A percentile compares a stretch with the other conserved stretches of the same genome.
Conservation (phyloP, 1,139 yeast species). For the Candida buenavistaensis region DNA sequence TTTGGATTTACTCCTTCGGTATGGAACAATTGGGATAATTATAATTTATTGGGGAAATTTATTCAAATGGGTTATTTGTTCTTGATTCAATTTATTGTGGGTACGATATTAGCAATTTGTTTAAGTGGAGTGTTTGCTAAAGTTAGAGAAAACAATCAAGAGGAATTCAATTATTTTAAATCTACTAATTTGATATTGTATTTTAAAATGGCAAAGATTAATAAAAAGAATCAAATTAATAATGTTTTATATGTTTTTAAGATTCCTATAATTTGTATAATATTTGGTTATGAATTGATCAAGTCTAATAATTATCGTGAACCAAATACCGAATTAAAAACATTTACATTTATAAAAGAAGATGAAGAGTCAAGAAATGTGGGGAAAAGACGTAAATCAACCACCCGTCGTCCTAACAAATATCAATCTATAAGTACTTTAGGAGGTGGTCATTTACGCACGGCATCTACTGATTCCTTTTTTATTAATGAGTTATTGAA, state of each 20-base stretch:
- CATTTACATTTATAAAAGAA: conserved; percentile 34
- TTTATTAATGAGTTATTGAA: conserved; percentile 33
- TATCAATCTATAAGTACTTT: conserved; percentile 32
- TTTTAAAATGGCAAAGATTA: conserved; percentile 23
- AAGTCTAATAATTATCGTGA: conserved; percentile 19
- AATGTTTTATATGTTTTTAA: conserved; percentile 26
- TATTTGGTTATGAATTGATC: conserved; percentile 34
- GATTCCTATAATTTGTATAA: conserved; percentile 34
- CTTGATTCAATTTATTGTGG: conserved; percentile 56
- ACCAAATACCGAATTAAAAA: conserved; percentile 24
- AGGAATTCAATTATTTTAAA: conserved; percentile 44
- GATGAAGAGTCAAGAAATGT: conserved; percentile 17
- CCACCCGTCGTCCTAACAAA: conserved; percentile 9
- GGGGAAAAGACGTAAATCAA: too few species aligned
- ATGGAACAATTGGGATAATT: conserved; percentile 60
- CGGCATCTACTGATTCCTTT: conserved; percentile 38
- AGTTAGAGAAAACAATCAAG: conserved; percentile 37
- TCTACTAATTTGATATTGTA: conserved; percentile 40
- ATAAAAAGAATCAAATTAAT: conserved; percentile 12
- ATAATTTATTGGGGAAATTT: conserved; percentile 48
- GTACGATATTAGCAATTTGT: conserved; percentile 61
- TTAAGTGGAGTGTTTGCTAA: conserved; percentile 46
- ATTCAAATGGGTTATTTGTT: conserved; percentile 55
- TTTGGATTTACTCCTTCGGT: conserved; percentile 68
- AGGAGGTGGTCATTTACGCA: conserved; percentile 28